These are phyloP conservation scores for Xylariales sp. DNA, from an alignment of 2,329 filamentous ascomycete genomes.

Conservation along the genomic window DNA sequence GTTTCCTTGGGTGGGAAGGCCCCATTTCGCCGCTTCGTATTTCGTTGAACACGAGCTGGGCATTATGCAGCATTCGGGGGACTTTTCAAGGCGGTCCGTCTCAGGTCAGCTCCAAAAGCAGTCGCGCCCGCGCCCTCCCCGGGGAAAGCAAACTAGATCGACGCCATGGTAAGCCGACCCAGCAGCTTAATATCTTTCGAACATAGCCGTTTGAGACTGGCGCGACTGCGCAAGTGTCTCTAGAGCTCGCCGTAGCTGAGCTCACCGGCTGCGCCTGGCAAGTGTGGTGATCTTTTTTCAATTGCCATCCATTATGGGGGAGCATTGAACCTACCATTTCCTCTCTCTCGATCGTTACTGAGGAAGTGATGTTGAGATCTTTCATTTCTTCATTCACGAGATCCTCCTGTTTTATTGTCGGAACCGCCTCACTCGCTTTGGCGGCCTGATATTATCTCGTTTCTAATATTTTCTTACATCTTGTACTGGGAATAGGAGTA, in stretches of 20 bases:
- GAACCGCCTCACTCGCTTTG: slow-evolving; percentile 55
- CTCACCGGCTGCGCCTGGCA: slow-evolving; percentile 1
- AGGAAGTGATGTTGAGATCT: slow-evolving; percentile 5
- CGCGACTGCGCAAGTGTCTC: slow-evolving; percentile 9
- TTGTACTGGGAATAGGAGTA: slow-evolving; percentile 9
- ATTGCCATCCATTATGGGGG: slow-evolving; percentile 9
- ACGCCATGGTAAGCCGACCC: slow-evolving; percentile 10
- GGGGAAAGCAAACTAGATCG: slow-evolving; percentile 10
- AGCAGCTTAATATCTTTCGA: slow-evolving; percentile 12
- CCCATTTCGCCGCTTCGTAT: slow-evolving; percentile 24
- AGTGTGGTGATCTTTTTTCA: slow-evolving; percentile 10
- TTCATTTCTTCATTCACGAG: too few species aligned
- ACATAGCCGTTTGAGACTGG: slow-evolving; percentile 13
- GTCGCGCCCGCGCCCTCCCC: slow-evolving; percentile 2
- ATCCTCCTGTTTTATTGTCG: too few species aligned
- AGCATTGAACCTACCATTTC: neutral
- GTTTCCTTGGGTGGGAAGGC: too few species aligned
- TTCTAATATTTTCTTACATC: slow-evolving; percentile 21
- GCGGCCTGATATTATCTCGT: slow-evolving; percentile 36
- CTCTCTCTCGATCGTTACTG: slow-evolving; percentile 3
- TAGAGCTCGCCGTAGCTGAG: slow-evolving; percentile 10
- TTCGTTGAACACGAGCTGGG: slow-evolving; percentile 15
- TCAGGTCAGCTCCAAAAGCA: neutral
- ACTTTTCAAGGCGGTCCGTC: neutral
- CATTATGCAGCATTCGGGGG: slow-evolving; percentile 7